Evolutionary conservation across 2,329 filamentous ascomycete genomes (phyloP), one percentile per base, ranked within the genome.

Genomic region (Trichoderma cornu-damae): DNA sequence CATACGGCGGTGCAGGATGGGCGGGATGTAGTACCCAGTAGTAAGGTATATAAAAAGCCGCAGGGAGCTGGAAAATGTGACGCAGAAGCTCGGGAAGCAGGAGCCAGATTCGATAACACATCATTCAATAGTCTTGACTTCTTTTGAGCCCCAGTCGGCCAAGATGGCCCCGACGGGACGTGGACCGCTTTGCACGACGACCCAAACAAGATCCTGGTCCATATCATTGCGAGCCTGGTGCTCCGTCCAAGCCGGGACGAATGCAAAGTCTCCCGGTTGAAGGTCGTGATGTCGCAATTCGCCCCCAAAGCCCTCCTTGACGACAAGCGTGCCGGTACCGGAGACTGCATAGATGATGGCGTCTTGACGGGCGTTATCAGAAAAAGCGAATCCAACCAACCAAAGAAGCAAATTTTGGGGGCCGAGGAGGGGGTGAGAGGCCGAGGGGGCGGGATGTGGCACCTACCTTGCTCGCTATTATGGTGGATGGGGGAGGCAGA

Each of bases 171-270:
- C 83, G 1, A 83, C 76, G 0, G 86, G 85, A 56, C 76, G 75
- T 2, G 79, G 68, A 0, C 85, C 86, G 62, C 80, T 83, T 20
- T 85, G 78, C 4, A 84, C 82, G 43, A 89, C 79, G 9, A 88
- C 78, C 83, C 85, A 88, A 35, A 83, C 79, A 2, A 86, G 72
- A 46, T 86, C 82, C 49, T 66, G 69, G 42, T 84, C 81, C 1
- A 79, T 79, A 35, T 88, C 80, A 64, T 90, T 90, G 18, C 85
- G 74, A 54, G 86, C 79, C 67, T 89, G 85, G 70, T 90, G 85
- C 67, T 90, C 86, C 0, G 83, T 82, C 77, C 80, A 88, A 0
- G 85, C 81, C 0, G 87, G 87, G 11, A 90, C 79, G 55, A 88
- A 77, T 3, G 85, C 85, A 69, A 88, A 90, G 67, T 89, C 86